These are phyloP conservation scores for Collybia mongolica DNA, from an alignment of 768 basidiomycete species.

Conservation along the genomic window DNA sequence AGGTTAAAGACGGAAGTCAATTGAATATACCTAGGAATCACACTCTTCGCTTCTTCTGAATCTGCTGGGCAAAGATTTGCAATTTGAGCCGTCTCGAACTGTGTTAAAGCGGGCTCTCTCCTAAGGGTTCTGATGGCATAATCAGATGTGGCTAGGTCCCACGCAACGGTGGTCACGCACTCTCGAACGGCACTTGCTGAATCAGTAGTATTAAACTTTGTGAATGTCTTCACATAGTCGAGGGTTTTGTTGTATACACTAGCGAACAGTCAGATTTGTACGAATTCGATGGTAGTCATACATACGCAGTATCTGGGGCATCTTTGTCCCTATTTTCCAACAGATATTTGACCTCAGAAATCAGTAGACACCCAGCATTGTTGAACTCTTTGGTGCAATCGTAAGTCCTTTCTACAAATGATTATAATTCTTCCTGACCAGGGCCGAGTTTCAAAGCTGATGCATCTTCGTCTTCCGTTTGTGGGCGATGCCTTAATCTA, in stretches of 20 bases:
- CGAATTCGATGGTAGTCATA: slow-evolving; percentile 6
- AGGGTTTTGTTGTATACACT: slow-evolving; percentile 94
- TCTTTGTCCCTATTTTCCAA: slow-evolving; percentile 86
- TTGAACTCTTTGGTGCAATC: slow-evolving; percentile 65
- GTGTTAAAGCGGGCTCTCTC: slow-evolving; percentile 76
- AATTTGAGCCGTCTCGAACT: slow-evolving; percentile 92
- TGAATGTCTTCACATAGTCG: slow-evolving; percentile 89
- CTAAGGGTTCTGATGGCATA: slow-evolving; percentile 61
- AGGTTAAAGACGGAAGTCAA: neutral
- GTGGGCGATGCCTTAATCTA: slow-evolving; percentile 62
- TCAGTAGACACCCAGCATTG: slow-evolving; percentile 86
- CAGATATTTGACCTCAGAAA: slow-evolving; percentile 90
- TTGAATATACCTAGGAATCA: slow-evolving; percentile 72
- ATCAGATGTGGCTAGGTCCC: neutral
- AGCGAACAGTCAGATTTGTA: neutral
- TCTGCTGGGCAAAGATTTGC: slow-evolving; percentile 88
- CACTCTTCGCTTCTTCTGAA: slow-evolving; percentile 89
- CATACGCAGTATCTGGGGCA: slow-evolving; percentile 84
- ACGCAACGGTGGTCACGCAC: slow-evolving; percentile 41
- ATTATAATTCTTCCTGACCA: slow-evolving; percentile 35
- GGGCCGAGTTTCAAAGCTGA: slow-evolving; percentile 79
- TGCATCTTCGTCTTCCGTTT: slow-evolving; percentile 82
- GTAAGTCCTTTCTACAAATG: neutral
- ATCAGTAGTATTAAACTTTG: slow-evolving; percentile 86
- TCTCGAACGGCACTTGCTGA: slow-evolving; percentile 85